Evolutionary conservation across 345 rosid genomes (phyloP).

Genomic region (Erucastrum elatum): DNA sequence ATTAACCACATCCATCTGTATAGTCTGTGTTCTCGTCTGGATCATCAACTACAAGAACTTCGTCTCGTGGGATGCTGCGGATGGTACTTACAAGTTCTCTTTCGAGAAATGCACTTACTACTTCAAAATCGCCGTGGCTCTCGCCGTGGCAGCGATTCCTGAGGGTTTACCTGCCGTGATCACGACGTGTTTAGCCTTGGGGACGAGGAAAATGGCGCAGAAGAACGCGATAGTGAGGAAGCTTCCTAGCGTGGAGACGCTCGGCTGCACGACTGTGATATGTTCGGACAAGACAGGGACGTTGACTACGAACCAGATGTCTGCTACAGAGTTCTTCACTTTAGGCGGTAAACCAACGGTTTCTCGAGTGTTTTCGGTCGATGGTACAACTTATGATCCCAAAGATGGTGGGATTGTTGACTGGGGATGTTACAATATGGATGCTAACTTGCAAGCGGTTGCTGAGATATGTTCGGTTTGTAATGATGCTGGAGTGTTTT

Average conservation of each 20-base stretch:
- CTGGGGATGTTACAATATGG: constrained; percentile 83
- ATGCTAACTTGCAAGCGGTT: constrained; percentile 78
- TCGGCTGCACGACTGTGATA: constrained; percentile 96
- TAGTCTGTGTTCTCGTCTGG: constrained; percentile 82
- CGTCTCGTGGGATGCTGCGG: constrained; percentile 68
- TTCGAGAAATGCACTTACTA: constrained; percentile 90
- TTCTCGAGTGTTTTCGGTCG: constrained; percentile 59
- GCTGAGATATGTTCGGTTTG: constrained; percentile 86
- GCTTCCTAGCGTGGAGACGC: constrained; percentile 93
- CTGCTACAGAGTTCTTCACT: constrained; percentile 78
- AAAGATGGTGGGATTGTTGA: constrained; percentile 86
- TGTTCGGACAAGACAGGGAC: constrained; percentile 97
- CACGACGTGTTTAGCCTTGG: constrained; percentile 83
- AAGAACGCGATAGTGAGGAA: constrained; percentile 87
- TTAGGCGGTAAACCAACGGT: constrained; percentile 64
- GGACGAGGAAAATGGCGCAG: constrained; percentile 94
- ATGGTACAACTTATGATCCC: constrained; percentile 97
- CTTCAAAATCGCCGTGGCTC: constrained; percentile 92
- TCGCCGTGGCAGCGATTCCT: constrained; percentile 94
- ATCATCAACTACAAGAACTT: constrained; percentile 79
- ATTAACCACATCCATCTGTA: constrained; percentile 73
- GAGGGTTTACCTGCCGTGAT: constrained; percentile 98
- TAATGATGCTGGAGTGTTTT: constrained; percentile 79
- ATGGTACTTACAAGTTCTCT: constrained; percentile 68
- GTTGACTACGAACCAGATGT: constrained; percentile 92